Evolutionary conservation across 2,329 filamentous ascomycete species (phyloP), one percentile per base, ranked within the genome.

Genomic region (Colletotrichum lindemuthianum): DNA sequence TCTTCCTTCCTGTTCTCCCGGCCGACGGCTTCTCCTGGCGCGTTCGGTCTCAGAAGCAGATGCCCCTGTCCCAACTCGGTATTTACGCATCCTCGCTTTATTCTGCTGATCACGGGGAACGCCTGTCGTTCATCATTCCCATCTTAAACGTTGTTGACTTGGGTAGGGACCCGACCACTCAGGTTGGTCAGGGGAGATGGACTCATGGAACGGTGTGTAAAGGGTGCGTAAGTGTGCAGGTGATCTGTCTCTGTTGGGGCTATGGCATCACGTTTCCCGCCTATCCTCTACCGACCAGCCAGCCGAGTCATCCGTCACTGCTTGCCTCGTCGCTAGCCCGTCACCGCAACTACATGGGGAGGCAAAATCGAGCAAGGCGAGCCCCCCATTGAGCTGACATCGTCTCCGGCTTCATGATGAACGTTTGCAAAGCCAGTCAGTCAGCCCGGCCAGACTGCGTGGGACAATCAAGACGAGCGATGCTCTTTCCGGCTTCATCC

Each of bases 391-490:
- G 36, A 65, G 32, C 51, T 24, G 24, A 24, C 45, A 33, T 54
- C 47, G 40, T 47, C 40, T 56, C 16, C 16, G 34, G 47, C 50
- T 57, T 53, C 58, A 2, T 36, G 41, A 40, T n/a, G 52, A 47
- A 41, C 58, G 63, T 9, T 39, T 56, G 52, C 52, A 52, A 24
- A 24, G 36, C 63, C 58, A 45, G 51, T 34, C 57, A 56, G 39
- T 44, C 45, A 43, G 36, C 43, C 41, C 39, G 58, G 24, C 5
- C 24, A 24, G 24, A 24, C 24, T 24, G 47, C 60, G 69, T 70
- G 60, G 68, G 69, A 70, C 69, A 70, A 71, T 69, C 69, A 71
- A 66, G 67, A 69, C 56, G 51, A 70, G 63, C 65, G 59, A 43
- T 52, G 34, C 51, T 65, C 24, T 61, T 44, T 52, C 63, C 59